Evolutionary conservation across 1,284 basidiomycete species (phyloP), one percentile per base, ranked within the genome.

Genomic region (Ustilago sp.): DNA sequence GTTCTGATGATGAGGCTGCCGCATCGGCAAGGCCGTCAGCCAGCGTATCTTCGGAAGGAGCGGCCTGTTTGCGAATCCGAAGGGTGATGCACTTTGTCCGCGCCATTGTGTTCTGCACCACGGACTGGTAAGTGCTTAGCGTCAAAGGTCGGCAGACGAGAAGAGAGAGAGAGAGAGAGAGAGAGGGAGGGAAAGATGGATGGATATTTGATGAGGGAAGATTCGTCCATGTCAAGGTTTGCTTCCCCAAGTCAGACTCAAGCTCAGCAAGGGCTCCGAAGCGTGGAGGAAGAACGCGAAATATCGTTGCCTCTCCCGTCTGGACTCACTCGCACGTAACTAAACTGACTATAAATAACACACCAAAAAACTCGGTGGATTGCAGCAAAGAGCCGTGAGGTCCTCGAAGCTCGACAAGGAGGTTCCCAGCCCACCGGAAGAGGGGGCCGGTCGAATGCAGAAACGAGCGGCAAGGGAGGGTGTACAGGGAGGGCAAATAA

Each of bases 51-150:
- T 67, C 61, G 31, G 47, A 48, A 11, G 38, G 41, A 15, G 53
- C 53, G 3, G 58, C 41, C n/a, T 56, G 50, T 52, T 72, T 73
- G 56, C 75, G 75, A 5, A 77, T 67, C 51, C 67, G 61, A 35
- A 77, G 53, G 4, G 70, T 74, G 67, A 77, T 77, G 3, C 70
- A 67, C 48, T 76, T 76, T 15, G 74, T 76, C 32, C 74, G 47
- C 5, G 74, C 74, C 74, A 76, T 76, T 28, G 31, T 32, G 48
- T 36, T 47, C 11, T 19, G 43, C 8, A 19, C 43, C 7, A 17
- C 19, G 19, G 28, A 50, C 15, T 45, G 43, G n/a, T 3, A 4
- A 19, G 34, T 13, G 1, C n/a, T 34, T 3, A 34, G 41, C n/a
- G 19, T 7, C 7, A 11, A 15, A 23, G 19, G 8, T 47, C 28